Evolutionary conservation across 1,284 basidiomycete genomes (phyloP).

Genomic region (Ustanciosporium gigantosporum): DNA sequence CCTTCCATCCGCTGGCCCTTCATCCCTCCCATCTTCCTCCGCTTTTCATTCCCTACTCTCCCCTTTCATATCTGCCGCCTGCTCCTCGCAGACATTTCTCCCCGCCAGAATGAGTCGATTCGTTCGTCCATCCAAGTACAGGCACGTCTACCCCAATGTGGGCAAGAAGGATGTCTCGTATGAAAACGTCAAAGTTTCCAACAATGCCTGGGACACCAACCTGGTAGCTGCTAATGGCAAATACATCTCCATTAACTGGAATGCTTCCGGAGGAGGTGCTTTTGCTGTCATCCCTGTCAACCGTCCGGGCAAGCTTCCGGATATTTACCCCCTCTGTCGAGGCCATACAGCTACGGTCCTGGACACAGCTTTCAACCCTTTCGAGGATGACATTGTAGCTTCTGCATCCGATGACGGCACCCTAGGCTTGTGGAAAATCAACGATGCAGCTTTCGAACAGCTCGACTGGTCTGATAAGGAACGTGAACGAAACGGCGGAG

Average conservation of each 20-base stretch:
- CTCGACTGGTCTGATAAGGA: slow-evolving; percentile 55
- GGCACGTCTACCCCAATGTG: slow-evolving; percentile 78
- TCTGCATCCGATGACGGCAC: slow-evolving; percentile 93
- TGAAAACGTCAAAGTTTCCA: slow-evolving; percentile 79
- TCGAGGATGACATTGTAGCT: slow-evolving; percentile 86
- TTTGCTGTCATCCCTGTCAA: slow-evolving; percentile 83
- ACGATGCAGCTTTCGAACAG: slow-evolving; percentile 69
- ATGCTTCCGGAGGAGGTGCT: slow-evolving; percentile 88
- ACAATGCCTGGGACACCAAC: slow-evolving; percentile 87
- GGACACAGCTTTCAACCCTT: slow-evolving; percentile 95
- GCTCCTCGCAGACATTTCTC: too few relatives aligned
- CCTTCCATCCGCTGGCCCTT: too few relatives aligned
- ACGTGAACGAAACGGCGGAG: slow-evolving; percentile 58
- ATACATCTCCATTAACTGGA: slow-evolving; percentile 92
- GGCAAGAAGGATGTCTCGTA: slow-evolving; percentile 64
- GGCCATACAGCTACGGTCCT: slow-evolving; percentile 81
- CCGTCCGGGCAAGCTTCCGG: slow-evolving; percentile 72
- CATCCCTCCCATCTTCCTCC: too few relatives aligned
- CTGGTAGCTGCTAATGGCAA: slow-evolving; percentile 73
- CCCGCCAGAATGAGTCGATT: slow-evolving; percentile 63
- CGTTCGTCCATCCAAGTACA: slow-evolving; percentile 69
- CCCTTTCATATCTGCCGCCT: too few relatives aligned
- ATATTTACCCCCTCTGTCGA: slow-evolving; percentile 87
- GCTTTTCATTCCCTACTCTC: too few relatives aligned
- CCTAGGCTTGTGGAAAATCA: slow-evolving; percentile 82